Percentiles rank a stretch among this genome's conserved stretches.
Conservation (phyloP, 106 monocot species). For the Dioscorea zingiberensis region DNA sequence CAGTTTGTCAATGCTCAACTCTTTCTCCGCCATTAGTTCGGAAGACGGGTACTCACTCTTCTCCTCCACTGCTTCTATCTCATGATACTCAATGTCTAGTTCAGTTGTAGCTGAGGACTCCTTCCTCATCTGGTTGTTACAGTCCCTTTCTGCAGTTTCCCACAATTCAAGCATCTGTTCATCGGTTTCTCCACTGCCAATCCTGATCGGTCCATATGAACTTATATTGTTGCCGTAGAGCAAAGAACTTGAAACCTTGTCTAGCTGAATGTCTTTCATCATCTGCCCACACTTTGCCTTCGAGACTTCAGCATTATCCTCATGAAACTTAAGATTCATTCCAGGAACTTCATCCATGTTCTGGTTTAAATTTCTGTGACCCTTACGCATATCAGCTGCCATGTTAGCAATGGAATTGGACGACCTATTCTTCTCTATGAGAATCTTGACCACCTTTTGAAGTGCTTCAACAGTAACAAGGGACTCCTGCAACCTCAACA, state of each 20-base stretch:
- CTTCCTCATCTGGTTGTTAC: slow-evolving; percentile 10
- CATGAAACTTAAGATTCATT: not conserved
- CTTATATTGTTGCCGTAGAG: not conserved
- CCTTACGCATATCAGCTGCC: too few species aligned
- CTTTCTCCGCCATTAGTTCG: slow-evolving; percentile 52
- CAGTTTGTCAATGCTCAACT: slow-evolving; percentile 50
- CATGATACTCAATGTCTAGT: slow-evolving; percentile 6
- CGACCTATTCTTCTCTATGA: slow-evolving; percentile 23
- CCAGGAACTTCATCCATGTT: too few species aligned
- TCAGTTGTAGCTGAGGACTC: not conserved
- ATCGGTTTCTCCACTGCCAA: slow-evolving; percentile 17
- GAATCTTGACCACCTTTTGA: slow-evolving; percentile 29
- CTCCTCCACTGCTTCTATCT: slow-evolving; percentile 30
- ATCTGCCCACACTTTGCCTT: slow-evolving; percentile 29
- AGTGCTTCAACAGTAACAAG: slow-evolving; percentile 48
- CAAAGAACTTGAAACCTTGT: slow-evolving; percentile 46
- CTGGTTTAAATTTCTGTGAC: too few species aligned
- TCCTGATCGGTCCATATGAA: slow-evolving; percentile 2
- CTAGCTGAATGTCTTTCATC: slow-evolving; percentile 87
- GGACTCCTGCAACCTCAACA: slow-evolving; percentile 46
- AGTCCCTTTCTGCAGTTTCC: slow-evolving; percentile 41
- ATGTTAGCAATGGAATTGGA: too few species aligned
- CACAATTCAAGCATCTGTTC: slow-evolving; percentile 60
- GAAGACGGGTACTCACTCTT: slow-evolving; percentile 38
- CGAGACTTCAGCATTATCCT: slow-evolving; percentile 8